These are phyloP conservation scores for Rhynchospora breviuscula DNA, from an alignment of 176 grass and related monocot species.

Conservation along the genomic window DNA sequence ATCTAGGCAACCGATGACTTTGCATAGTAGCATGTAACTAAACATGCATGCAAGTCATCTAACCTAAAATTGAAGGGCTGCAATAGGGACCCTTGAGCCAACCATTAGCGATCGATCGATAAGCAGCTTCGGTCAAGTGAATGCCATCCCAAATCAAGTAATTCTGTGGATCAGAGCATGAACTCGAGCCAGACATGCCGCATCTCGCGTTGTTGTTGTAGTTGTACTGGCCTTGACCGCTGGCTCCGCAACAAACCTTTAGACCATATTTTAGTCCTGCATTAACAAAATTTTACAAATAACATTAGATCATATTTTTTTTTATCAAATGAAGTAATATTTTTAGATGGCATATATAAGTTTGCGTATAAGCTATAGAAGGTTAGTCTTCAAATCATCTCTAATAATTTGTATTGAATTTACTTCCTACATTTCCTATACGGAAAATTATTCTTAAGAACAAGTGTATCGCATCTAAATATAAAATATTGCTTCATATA, in stretches of 20 bases:
- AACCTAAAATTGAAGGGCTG: conserved; percentile 37
- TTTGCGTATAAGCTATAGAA: not conserved
- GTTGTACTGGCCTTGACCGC: conserved; percentile 51
- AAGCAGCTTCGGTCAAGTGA: conserved; percentile 63
- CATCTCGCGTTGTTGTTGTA: conserved; percentile 54
- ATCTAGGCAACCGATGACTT: conserved; percentile 7
- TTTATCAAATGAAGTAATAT: not conserved
- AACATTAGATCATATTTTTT: not conserved
- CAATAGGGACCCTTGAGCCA: conserved; percentile 60
- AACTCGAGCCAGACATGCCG: conserved; percentile 34
- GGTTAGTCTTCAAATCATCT: no score
- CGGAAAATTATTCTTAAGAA: no score
- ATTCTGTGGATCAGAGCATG: conserved; percentile 40
- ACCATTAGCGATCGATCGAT: conserved; percentile 37
- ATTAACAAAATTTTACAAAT: not conserved
- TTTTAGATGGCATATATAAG: not conserved
- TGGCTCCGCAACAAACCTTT: conserved; percentile 58
- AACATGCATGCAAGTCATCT: not conserved
- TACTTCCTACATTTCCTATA: no score
- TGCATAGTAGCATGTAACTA: not conserved
- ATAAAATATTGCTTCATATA: not conserved
- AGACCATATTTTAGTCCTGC: conserved; percentile 41
- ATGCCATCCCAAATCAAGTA: conserved; percentile 75
- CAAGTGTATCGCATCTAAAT: not conserved
- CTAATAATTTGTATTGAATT: no score